phyloP scores from a whole-genome alignment of 2,329 filamentous ascomycete species.

The Hawksworthiomyces lignivorus region DNA sequence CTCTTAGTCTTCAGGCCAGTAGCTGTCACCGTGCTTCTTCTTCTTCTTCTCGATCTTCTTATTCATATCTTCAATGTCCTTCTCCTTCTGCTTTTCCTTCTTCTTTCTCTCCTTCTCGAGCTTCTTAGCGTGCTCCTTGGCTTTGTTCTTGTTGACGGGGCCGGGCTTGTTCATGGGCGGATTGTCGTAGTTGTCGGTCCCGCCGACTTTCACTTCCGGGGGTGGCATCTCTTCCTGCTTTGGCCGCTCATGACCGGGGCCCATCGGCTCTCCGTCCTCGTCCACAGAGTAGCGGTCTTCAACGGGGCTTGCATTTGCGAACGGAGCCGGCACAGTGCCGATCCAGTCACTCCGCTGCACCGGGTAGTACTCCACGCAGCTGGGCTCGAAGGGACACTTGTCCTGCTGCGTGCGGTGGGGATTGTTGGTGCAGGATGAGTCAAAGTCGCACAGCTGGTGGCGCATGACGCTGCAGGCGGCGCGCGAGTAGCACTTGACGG shows the following conservation, averaged over 20 bases:
- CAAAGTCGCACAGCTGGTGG: conserved; percentile 1
- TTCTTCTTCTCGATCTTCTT: neutral
- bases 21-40: too few species aligned
- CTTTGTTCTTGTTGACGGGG: neutral
- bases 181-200: neutral
- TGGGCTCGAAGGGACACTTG: conserved; percentile 6
- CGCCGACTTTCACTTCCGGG: neutral
- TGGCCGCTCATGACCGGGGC: neutral
- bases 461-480: conserved; percentile 2
- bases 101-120: neutral
- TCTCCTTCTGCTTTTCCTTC: neutral
- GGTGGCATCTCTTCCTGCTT: too few species aligned
- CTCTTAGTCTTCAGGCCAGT: too few species aligned
- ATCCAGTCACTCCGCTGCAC: conserved; percentile 3
- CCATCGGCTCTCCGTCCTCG: neutral
- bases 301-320: neutral
- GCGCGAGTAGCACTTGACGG: conserved; percentile 11
- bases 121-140: neutral
- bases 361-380: conserved; percentile 3
- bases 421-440: neutral
- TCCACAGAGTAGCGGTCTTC: neutral
- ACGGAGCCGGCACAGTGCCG: too few species aligned
- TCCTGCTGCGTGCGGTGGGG: neutral
- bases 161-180: neutral
- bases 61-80: neutral